Percentiles rank a stretch among this genome's conserved stretches.
These are phyloP conservation scores for Candida frijolesensis DNA, from an alignment of 1,139 yeast species.

Conservation along the genomic window DNA sequence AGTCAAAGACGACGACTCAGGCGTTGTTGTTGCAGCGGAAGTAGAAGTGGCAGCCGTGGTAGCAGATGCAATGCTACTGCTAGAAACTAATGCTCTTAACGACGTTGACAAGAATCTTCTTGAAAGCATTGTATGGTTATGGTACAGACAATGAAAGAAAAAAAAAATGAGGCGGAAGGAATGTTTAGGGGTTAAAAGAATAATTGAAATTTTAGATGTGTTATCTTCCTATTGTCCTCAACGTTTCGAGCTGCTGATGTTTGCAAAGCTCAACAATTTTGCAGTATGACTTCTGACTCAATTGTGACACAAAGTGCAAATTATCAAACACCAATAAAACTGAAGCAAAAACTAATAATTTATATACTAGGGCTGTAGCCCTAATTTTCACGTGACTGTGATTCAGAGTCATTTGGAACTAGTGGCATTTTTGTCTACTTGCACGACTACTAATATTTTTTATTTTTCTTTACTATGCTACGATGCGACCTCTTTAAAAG, in stretches of 20 bases:
- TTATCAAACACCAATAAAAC: not conserved
- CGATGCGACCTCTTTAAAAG: not conserved
- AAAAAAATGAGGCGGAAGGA: not conserved
- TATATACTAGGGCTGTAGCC: not conserved
- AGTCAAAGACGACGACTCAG: not conserved
- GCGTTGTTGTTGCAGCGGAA: not conserved
- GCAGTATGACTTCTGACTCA: conserved; percentile 7
- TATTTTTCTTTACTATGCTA: not conserved
- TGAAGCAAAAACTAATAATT: not conserved
- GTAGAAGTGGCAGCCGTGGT: not conserved
- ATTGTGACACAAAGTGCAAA: not conserved
- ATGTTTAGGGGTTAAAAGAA: not conserved
- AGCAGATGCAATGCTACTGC: not conserved
- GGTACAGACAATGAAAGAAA: not conserved
- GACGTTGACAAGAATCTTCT: conserved; percentile 1
- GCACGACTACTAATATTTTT: not conserved
- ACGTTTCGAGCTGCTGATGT: too few species aligned
- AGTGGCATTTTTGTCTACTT: not conserved
- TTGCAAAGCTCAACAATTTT: conserved; percentile 1
- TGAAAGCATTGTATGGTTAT: not conserved
- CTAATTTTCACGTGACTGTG: not conserved
- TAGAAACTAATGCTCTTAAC: not conserved
- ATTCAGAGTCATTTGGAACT: not conserved
- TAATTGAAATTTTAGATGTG: not conserved
- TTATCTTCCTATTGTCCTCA: too few species aligned